Evolutionary conservation across 2,329 filamentous ascomycete genomes (phyloP).

Genomic region (Fusarium compactum): DNA sequence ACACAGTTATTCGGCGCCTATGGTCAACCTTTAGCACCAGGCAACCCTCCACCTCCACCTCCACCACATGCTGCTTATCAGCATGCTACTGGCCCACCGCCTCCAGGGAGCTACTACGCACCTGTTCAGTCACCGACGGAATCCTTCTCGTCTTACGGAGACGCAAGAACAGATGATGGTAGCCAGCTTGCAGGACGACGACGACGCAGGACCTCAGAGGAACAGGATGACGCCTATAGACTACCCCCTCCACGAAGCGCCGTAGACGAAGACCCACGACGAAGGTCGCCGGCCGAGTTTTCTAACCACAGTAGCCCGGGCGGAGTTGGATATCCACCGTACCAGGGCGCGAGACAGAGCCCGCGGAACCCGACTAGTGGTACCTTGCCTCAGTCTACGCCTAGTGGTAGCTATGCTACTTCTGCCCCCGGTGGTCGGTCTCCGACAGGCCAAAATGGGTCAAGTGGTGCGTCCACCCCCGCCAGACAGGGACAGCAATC

Average conservation of each 20-base stretch:
- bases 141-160: constrained; percentile 56
- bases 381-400: constrained; percentile 50
- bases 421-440: constrained; percentile 52
- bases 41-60: constrained; percentile 44
- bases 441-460: constrained; percentile 53
- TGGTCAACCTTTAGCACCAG: constrained; percentile 64
- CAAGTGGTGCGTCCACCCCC: constrained; percentile 54
- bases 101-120: constrained; percentile 56
- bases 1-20: constrained; percentile 69
- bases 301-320: constrained; percentile 62
- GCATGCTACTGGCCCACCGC: constrained; percentile 50
- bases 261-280: constrained; percentile 62
- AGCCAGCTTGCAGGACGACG: constrained; percentile 49
- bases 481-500: constrained; percentile 47
- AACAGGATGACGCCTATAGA: constrained; percentile 57
- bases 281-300: constrained; percentile 65
- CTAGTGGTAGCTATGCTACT: constrained; percentile 42
- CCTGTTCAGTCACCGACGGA: constrained; percentile 60
- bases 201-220: constrained; percentile 55
- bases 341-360: constrained; percentile 54
- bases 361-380: constrained; percentile 53
- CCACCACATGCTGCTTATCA: constrained; percentile 44
- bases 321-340: constrained; percentile 55
- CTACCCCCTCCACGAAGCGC: constrained; percentile 59
- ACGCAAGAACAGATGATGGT: constrained; percentile 51